Conservation (phyloP, 1,284 basidiomycete genomes). For the Marasmius sp. region DNA sequence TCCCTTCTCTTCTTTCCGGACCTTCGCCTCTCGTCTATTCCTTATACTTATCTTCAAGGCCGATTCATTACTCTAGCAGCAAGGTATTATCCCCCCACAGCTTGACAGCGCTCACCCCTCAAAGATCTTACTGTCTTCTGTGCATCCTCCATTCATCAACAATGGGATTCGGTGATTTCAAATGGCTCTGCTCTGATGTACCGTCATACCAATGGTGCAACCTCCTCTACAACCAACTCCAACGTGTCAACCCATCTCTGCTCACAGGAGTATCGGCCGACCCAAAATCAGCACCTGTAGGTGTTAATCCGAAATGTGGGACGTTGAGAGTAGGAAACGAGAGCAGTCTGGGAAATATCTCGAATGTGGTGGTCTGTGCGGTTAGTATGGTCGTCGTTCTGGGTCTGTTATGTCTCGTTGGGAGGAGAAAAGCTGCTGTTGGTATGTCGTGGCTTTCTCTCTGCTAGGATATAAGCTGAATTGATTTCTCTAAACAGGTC, state of each 20-base stretch:
- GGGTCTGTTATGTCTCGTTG: slow-evolving; percentile 32
- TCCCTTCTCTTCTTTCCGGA: background rate
- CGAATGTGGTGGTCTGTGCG: slow-evolving; percentile 58
- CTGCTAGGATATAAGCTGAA: background rate
- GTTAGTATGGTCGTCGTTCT: slow-evolving; percentile 46
- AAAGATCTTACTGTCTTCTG: no score
- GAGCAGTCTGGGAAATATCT: slow-evolving; percentile 57
- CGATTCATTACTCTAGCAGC: background rate
- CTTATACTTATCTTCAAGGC: background rate
- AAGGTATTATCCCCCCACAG: background rate
- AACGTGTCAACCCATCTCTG: slow-evolving; percentile 27
- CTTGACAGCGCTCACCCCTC: no score
- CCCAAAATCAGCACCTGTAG: slow-evolving; percentile 50
- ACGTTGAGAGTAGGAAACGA: slow-evolving; percentile 43
- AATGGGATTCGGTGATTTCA: slow-evolving; percentile 57
- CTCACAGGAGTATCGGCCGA: slow-evolving; percentile 41
- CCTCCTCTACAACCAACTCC: slow-evolving; percentile 64
- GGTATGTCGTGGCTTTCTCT: slow-evolving; percentile 37
- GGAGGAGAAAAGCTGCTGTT: slow-evolving; percentile 44
- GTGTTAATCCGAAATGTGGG: slow-evolving; percentile 58
- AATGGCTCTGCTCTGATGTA: slow-evolving; percentile 50
- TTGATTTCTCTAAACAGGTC: slow-evolving; percentile 40
- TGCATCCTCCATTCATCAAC: no score
- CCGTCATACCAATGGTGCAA: slow-evolving; percentile 75
- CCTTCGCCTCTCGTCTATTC: background rate